These are phyloP conservation scores for Trichoderma pleuroti DNA, from an alignment of 2,329 filamentous ascomycete genomes.

Conservation along the genomic window DNA sequence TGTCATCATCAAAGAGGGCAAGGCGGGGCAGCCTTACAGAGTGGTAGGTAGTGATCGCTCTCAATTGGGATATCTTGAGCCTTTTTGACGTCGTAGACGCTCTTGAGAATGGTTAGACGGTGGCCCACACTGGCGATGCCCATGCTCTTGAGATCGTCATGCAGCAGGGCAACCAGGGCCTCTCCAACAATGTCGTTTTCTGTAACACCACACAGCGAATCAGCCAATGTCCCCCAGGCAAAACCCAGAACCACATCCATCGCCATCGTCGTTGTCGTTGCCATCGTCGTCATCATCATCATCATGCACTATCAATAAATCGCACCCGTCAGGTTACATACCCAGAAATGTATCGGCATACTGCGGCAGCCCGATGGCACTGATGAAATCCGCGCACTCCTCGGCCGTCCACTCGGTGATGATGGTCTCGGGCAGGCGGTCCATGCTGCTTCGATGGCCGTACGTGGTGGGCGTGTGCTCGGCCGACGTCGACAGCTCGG, in stretches of 20 bases:
- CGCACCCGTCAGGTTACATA: conserved; percentile 47
- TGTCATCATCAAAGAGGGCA: background rate
- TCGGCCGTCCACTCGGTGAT: conserved; percentile 80
- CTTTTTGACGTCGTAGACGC: conserved; percentile 93
- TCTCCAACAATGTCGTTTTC: conserved; percentile 95
- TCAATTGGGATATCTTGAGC: conserved; percentile 89
- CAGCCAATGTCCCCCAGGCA: background rate
- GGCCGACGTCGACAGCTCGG: conserved; percentile 62
- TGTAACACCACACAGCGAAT: conserved; percentile 36
- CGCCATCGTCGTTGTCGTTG: conserved; percentile 32
- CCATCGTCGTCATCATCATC: background rate
- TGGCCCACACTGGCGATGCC: conserved; percentile 90
- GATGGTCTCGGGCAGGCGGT: conserved; percentile 67
- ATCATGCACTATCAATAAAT: conserved; percentile 47
- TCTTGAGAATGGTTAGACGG: conserved; percentile 89
- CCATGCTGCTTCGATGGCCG: conserved; percentile 61
- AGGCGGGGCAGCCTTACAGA: conserved; percentile 57
- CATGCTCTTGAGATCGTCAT: conserved; percentile 94
- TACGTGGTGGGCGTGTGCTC: conserved; percentile 81
- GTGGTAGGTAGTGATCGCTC: conserved; percentile 86
- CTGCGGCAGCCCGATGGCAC: conserved; percentile 72
- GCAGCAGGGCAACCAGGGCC: conserved; percentile 79
- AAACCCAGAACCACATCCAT: background rate
- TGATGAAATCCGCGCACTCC: conserved; percentile 86
- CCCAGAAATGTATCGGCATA: conserved; percentile 82